Evolutionary conservation across 352 stramenopile species (phyloP).

Genomic region (Globisporangium solare): DNA sequence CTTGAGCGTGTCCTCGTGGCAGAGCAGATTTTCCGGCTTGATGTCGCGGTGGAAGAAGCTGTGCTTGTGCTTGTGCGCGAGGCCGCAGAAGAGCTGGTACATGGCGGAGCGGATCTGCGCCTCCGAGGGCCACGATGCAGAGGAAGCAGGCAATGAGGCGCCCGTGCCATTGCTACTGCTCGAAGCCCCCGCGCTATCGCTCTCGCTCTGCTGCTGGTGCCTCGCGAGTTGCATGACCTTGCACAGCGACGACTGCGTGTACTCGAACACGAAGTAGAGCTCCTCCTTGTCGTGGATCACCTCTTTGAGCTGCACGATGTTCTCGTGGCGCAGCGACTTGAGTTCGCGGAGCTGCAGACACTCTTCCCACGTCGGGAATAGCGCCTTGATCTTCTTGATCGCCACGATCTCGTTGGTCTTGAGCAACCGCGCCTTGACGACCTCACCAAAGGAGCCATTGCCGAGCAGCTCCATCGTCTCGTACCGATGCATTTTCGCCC

Average conservation of each 20-base stretch:
- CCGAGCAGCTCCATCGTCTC: slow-evolving; percentile 90
- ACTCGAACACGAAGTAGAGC: slow-evolving; percentile 89
- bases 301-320: slow-evolving; percentile 84
- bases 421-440: slow-evolving; percentile 87
- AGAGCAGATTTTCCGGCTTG: slow-evolving; percentile 77
- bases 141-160: background rate
- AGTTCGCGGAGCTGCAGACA: slow-evolving; percentile 80
- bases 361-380: slow-evolving; percentile 79
- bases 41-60: slow-evolving; percentile 82
- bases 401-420: slow-evolving; percentile 89
- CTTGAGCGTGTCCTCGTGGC: slow-evolving; percentile 60
- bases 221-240: slow-evolving; percentile 53
- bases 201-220: slow-evolving; percentile 9
- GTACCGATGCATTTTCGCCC: slow-evolving; percentile 81
- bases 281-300: slow-evolving; percentile 83
- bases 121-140: slow-evolving; percentile 40
- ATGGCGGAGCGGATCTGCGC: slow-evolving; percentile 70
- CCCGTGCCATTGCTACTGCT: background rate
- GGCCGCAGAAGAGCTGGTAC: slow-evolving; percentile 70
- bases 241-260: slow-evolving; percentile 80
- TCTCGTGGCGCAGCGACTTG: slow-evolving; percentile 76
- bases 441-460: slow-evolving; percentile 92
- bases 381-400: slow-evolving; percentile 83
- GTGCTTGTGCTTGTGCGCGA: slow-evolving; percentile 82
- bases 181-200: background rate